Percentiles rank a stretch among this genome's conserved stretches.
These are phyloP conservation scores for Calocera viscosa DNA, from an alignment of 768 basidiomycete species.

Conservation along the genomic window DNA sequence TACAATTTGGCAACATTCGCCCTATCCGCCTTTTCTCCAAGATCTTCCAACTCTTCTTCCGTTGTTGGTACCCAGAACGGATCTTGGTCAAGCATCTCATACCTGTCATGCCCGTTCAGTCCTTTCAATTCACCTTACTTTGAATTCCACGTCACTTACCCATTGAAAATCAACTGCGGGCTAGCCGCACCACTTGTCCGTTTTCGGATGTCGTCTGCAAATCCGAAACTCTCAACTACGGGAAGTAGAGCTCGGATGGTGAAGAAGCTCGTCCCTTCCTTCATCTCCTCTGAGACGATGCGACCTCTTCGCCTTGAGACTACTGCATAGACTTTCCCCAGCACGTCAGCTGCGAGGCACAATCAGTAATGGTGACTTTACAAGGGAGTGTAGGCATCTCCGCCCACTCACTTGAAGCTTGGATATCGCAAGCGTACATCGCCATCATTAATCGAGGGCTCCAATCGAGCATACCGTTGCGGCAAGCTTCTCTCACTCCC, in stretches of 20 bases:
- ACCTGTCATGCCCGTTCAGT: constrained; percentile 37
- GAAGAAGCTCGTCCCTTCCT: constrained; percentile 92
- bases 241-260: constrained; percentile 82
- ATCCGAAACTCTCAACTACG: constrained; percentile 94
- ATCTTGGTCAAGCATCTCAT: constrained; percentile 85
- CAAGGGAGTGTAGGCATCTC: background rate
- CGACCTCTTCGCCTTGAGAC: constrained; percentile 81
- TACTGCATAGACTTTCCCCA: constrained; percentile 95
- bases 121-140: constrained; percentile 4
- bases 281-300: constrained; percentile 96
- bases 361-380: constrained; percentile 15
- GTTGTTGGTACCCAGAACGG: constrained; percentile 98
- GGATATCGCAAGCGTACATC: constrained; percentile 98
- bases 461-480: constrained; percentile 88
- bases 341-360: constrained; percentile 62
- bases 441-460: constrained; percentile 93
- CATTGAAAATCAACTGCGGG: constrained; percentile 92
- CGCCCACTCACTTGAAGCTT: constrained; percentile 71
- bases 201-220: constrained; percentile 93
- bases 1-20: constrained; percentile 88
- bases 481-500: constrained; percentile 75
- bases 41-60: constrained; percentile 89
- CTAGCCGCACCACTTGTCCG: constrained; percentile 93
- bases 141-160: constrained; percentile 35
- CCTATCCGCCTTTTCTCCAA: constrained; percentile 91